These are phyloP conservation scores for Starmera stellimalicola DNA, from an alignment of 1,139 yeast species.

Conservation along the genomic window DNA sequence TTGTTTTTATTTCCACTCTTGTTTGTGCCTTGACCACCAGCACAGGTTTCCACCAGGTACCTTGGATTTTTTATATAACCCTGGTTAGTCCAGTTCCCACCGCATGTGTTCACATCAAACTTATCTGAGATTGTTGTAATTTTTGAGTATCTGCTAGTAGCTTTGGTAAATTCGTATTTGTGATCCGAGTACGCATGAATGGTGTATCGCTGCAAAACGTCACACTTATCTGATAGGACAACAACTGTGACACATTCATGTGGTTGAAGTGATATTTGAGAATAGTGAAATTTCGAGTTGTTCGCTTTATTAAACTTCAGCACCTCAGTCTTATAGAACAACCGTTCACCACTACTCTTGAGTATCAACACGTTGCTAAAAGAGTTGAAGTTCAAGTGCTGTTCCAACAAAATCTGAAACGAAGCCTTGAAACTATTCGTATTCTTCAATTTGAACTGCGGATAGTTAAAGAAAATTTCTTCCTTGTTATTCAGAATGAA, in stretches of 20 bases:
- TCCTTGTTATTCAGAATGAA: slow-evolving; percentile 25
- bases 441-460: slow-evolving; percentile 41
- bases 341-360: slow-evolving; percentile 27
- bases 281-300: slow-evolving; percentile 24
- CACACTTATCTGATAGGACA: slow-evolving; percentile 24
- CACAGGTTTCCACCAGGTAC: slow-evolving; percentile 23
- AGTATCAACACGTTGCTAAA: slow-evolving; percentile 25
- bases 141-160: slow-evolving; percentile 22
- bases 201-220: slow-evolving; percentile 26
- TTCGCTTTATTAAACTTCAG: slow-evolving; percentile 17
- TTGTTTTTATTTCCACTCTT: slow-evolving; percentile 7
- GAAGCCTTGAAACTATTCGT: slow-evolving; percentile 21
- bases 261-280: slow-evolving; percentile 19
- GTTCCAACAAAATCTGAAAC: slow-evolving; percentile 43
- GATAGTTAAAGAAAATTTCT: slow-evolving; percentile 27
- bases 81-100: slow-evolving; percentile 48
- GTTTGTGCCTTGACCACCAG: slow-evolving; percentile 4
- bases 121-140: slow-evolving; percentile 25
- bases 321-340: slow-evolving; percentile 19
- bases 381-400: slow-evolving; percentile 14
- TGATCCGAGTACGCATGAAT: slow-evolving; percentile 28
- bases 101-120: slow-evolving; percentile 42
- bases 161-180: slow-evolving; percentile 22
- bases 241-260: slow-evolving; percentile 18
- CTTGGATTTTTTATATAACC: slow-evolving; percentile 58